Conservation (phyloP, 73 alveolate genomes). For the Paraurostyla sp. region DNA sequence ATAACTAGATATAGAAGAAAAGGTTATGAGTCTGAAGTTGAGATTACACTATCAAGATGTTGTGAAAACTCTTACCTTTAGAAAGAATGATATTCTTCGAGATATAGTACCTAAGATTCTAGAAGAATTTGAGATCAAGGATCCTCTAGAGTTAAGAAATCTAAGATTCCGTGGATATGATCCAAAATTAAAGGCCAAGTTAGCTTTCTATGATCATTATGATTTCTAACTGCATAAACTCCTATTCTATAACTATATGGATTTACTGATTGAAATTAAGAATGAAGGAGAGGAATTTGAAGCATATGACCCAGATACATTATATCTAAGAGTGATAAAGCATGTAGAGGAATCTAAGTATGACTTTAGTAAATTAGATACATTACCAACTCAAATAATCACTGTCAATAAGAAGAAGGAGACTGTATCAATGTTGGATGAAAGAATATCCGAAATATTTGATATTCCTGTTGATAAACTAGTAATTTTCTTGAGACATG, state of each 20-base stretch:
- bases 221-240: slow-evolving; percentile 30
- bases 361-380: slow-evolving; percentile 35
- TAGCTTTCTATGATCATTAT: slow-evolving; percentile 33
- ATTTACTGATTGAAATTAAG: slow-evolving; percentile 2
- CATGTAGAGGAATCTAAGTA: background rate
- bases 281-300: slow-evolving; percentile 36
- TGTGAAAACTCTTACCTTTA: slow-evolving; percentile 1
- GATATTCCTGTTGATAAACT: slow-evolving; percentile 46
- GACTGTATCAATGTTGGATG: slow-evolving; percentile 6
- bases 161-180: slow-evolving; percentile 45
- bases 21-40: slow-evolving; percentile 15
- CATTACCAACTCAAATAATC: background rate
- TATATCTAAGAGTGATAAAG: slow-evolving; percentile 9
- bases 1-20: slow-evolving; percentile 37
- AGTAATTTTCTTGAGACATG: slow-evolving; percentile 43
- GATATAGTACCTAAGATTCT: background rate
- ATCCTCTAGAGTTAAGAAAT: background rate
- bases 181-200: slow-evolving; percentile 6
- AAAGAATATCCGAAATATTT: slow-evolving; percentile 21
- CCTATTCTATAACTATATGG: background rate
- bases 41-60: background rate
- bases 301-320: slow-evolving; percentile 30
- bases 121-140: slow-evolving; percentile 28
- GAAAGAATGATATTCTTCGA: slow-evolving; percentile 4
- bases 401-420: slow-evolving; percentile 29